Evolutionary conservation across 2,329 filamentous ascomycete genomes (phyloP).

Genomic region (Colletotrichum sp.): DNA sequence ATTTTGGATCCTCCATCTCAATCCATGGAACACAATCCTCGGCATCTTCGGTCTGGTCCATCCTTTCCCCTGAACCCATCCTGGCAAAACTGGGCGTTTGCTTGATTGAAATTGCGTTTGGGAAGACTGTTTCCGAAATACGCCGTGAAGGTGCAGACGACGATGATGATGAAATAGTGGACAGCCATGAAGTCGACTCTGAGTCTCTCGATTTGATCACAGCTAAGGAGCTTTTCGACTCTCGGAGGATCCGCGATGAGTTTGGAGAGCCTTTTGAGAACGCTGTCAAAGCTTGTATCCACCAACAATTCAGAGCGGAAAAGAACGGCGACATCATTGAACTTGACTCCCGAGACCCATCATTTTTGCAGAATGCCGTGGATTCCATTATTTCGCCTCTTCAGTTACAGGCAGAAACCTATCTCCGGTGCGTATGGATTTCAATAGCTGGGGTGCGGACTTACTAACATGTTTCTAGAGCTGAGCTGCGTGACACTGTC

Average conservation of each 20-base stretch:
- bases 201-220: neutral
- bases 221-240: neutral
- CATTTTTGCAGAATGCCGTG: neutral
- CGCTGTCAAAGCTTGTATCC: neutral
- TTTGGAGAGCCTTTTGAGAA: neutral
- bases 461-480: too few species aligned
- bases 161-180: neutral
- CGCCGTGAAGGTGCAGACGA: neutral
- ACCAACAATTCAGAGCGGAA: neutral
- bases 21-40: fast-evolving
- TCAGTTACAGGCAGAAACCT: neutral
- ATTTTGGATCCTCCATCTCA: neutral
- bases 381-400: neutral
- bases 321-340: neutral
- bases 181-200: neutral
- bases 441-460: too few species aligned
- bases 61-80: neutral
- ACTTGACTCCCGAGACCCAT: neutral
- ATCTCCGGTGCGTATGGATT: neutral
- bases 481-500: too few species aligned
- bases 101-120: neutral
- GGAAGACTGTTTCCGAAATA: neutral
- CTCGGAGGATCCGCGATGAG: neutral
- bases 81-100: neutral
- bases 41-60: neutral